Conservation (phyloP, 306 rosid genomes). For the Quercus agrifolia region DNA sequence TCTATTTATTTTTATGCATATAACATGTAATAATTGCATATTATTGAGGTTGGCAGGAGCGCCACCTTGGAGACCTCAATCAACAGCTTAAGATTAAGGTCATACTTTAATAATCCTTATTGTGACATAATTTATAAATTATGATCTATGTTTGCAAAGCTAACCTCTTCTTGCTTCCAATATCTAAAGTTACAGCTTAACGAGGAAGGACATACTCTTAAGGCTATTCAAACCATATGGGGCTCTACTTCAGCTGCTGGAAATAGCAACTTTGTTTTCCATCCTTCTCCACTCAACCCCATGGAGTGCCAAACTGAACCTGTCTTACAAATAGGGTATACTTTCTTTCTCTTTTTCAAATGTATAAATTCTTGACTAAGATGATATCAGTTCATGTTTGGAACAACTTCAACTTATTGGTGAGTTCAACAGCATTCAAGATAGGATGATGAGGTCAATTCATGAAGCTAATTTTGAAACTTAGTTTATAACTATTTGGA, state of each 20-base stretch:
- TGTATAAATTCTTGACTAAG: background rate
- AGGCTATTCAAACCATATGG: slow-evolving; percentile 64
- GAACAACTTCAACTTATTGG: background rate
- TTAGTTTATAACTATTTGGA: too few species aligned
- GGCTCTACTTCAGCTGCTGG: slow-evolving; percentile 44
- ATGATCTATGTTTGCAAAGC: background rate
- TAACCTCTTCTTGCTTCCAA: background rate
- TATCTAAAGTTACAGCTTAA: slow-evolving; percentile 50
- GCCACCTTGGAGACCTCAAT: slow-evolving; percentile 71
- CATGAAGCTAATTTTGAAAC: background rate
- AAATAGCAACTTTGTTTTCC: slow-evolving; percentile 44
- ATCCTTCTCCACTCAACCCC: slow-evolving; percentile 48
- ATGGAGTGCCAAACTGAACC: slow-evolving; percentile 62
- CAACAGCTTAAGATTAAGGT: slow-evolving; percentile 76
- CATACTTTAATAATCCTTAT: background rate
- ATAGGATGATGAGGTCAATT: background rate
- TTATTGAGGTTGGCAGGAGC: slow-evolving; percentile 50
- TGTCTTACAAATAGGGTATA: slow-evolving; percentile 77
- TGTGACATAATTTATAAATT: background rate
- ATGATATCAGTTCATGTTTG: background rate
- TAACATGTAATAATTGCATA: too few species aligned
- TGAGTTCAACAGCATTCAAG: background rate
- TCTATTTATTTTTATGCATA: too few species aligned
- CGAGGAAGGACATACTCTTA: slow-evolving; percentile 61
- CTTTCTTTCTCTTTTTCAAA: background rate